Evolutionary conservation across 2,329 filamentous ascomycete genomes (phyloP), one percentile per base, ranked within the genome.

Genomic region (Talaromyces sp.): DNA sequence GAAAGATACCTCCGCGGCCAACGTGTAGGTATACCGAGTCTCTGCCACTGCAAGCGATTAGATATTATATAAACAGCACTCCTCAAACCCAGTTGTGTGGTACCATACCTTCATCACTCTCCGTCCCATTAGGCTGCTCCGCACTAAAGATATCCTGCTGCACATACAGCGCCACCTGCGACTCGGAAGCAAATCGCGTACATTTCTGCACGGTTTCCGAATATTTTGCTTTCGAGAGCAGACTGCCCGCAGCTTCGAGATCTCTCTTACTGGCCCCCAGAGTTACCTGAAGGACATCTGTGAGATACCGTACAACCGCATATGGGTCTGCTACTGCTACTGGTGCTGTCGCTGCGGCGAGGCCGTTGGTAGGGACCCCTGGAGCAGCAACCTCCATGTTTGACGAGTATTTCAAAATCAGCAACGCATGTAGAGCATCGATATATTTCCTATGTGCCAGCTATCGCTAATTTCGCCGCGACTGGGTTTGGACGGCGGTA

Each of bases 151-250:
- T 70, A 67, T 80, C 92, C 80, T 97, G 97, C 76, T 95, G 90
- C 68, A 97, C 89, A 79, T 98, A 98, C 68, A 99, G 83, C 63
- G 90, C 92, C 68, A 90, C 88, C 80, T 97, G 92, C 66, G 90
- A 85, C 79, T 99, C 96, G 67, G 89, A 88, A 66, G 93, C 93
- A 79, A 98, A 98, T 72, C 93, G 90, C 70, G 88, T 88, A 79
- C 94, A 97, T 81, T 92, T 87, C 75, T 93, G 89, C 64, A 96
- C 81, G 7, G 95, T 97, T 72, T 98, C 94, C 62, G 84, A 81
- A 70, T 92, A 86, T 70, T 85, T 87, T 65, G 84, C 79, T 73
- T 88, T 84, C 66, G 93, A 92, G 68, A 99, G 84, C 78, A 99
- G 83, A 81, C 92, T 97, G 68, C 91, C 93, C 16, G 88, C 82